phyloP scores from a whole-genome alignment of 2,329 filamentous ascomycete genomes.

The Fusarium nematophilum region DNA sequence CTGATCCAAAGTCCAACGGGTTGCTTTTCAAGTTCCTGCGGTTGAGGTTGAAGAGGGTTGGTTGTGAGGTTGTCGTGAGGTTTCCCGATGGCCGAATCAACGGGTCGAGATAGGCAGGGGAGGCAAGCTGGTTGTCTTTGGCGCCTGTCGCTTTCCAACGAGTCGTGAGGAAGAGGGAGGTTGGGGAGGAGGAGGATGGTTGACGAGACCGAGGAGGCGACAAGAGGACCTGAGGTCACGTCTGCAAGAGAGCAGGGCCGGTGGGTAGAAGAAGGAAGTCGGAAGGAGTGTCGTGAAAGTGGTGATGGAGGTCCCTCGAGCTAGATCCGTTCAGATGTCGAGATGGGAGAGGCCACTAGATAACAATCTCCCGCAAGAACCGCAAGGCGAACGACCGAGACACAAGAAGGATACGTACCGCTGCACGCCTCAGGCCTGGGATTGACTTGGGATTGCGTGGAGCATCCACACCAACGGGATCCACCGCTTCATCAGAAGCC shows the following conservation, averaged over 20 bases:
- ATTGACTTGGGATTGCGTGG: conserved; percentile 54
- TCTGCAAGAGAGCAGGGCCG: conserved; percentile 35
- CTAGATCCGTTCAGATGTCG: conserved; percentile 32
- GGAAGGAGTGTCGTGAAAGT: conserved; percentile 55
- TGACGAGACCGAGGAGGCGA: conserved; percentile 31
- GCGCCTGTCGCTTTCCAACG: conserved; percentile 31
- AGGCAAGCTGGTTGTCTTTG: conserved; percentile 19
- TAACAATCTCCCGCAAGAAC: conserved; percentile 36
- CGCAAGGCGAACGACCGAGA: conserved; percentile 43
- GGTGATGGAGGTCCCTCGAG: conserved; percentile 43
- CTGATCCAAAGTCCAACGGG: conserved; percentile 45
- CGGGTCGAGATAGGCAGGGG: conserved; percentile 55
- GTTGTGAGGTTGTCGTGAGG: conserved; percentile 35
- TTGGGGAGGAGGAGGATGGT: conserved; percentile 18
- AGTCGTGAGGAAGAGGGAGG: conserved; percentile 23
- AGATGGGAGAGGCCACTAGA: conserved; percentile 41
- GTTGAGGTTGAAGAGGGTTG: conserved; percentile 33
- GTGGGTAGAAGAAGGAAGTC: conserved; percentile 37
- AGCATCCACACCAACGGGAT: conserved; percentile 47
- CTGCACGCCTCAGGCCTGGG: conserved; percentile 45
- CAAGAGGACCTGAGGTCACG: conserved; percentile 44
- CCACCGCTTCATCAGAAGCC: conserved; percentile 49
- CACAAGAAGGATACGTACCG: conserved; percentile 40
- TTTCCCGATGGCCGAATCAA: conserved; percentile 61
- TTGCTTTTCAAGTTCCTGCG: conserved; percentile 35